Evolutionary conservation across 1,139 yeast species (phyloP), one percentile per base, ranked within the genome.

Genomic region (Taphrina deformans): DNA sequence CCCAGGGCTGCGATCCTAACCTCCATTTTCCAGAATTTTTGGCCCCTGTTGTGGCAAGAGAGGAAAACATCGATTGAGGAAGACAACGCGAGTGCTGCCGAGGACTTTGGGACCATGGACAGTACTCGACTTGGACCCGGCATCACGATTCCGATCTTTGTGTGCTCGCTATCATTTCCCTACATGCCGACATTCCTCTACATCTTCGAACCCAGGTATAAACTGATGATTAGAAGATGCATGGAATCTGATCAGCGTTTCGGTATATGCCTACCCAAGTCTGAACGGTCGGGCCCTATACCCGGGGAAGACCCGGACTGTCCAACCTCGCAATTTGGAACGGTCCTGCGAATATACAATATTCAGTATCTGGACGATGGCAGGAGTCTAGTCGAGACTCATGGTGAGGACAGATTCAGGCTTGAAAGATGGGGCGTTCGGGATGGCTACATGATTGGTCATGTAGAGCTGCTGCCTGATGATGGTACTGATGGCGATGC

Each of bases 181-280:
- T 46, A 59, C 24, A 58, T 63, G 67, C 66, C 67, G 5, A 62
- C 65, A 5, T 66, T 63, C 27, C 48, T 66, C 29, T 66, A 66
- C 52, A 53, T 66, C 31, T 66, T 66, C 55, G 67, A 66, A 38
- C 67, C 66, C 4, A 61, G 67, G n/a, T 66, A 66, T 27, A 56
- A 56, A 23, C 60, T 66, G n/a, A 66, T 66, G 67, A 50, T 66
- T n/a, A 55, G 66, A 10, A 52, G 66, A 21, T 50, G 59, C 21
- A 40, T 63, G 33, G 66, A 56, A 31, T 31, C 64, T 33, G 66
- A 63, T 41, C 65, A 65, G 14, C 24, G 63, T 14, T 63, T 63
- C 26, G 66, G 66, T 6, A 63, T 63, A 23, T 51, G 55, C 18
- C 29, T 59, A 33, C 63, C 63, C 7, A 38, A 38, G 23, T 55